Conservation (phyloP, 345 rosid species). For the Ceriops tagal region DNA sequence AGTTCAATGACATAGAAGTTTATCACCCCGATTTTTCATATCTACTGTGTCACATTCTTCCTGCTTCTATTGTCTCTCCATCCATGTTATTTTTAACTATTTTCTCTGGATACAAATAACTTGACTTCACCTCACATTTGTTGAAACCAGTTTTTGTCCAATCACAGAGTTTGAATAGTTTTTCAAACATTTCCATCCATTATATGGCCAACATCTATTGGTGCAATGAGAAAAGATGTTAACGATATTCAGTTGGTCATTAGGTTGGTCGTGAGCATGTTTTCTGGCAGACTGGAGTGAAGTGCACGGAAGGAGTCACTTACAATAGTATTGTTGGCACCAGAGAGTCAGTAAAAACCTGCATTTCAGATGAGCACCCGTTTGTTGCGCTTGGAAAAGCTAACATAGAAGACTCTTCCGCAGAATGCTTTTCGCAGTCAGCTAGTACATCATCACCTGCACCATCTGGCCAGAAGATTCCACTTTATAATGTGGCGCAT, state of each 20-base stretch:
- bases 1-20: background rate
- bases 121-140: background rate
- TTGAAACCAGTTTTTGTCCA: background rate
- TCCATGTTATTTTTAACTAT: background rate
- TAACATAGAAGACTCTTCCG: conserved; percentile 11
- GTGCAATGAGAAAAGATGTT: background rate
- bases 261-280: conserved; percentile 66
- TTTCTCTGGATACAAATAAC: background rate
- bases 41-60: background rate
- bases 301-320: conserved; percentile 21
- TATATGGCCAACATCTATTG: background rate
- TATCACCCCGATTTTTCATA: background rate
- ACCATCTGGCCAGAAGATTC: conserved; percentile 50
- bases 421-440: conserved; percentile 12
- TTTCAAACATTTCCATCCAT: background rate
- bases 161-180: background rate
- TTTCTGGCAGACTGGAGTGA: conserved; percentile 56
- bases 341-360: conserved; percentile 14
- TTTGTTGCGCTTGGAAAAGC: conserved; percentile 9
- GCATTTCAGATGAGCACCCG: conserved; percentile 19
- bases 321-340: conserved; percentile 10
- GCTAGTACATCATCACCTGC: conserved; percentile 39
- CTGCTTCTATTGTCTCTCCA: background rate
- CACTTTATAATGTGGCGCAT: conserved; percentile 67
- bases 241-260: conserved; percentile 20